Conservation (phyloP, 768 basidiomycete species). For the Obba rivulosa region DNA sequence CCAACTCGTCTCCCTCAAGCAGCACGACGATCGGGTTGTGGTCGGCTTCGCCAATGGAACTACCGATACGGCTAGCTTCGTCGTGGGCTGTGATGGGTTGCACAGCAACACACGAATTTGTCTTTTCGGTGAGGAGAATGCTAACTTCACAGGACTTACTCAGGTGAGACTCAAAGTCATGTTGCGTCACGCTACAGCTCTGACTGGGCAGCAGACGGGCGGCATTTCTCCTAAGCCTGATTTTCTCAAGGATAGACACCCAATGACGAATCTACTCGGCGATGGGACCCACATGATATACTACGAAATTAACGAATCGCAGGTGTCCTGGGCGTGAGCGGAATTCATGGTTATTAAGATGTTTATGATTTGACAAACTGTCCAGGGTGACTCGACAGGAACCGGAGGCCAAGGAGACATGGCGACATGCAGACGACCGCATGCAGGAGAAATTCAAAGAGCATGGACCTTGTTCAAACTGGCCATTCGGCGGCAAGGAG, state of each 20-base stretch:
- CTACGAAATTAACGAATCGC: constrained; percentile 27
- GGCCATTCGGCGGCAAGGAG: constrained; percentile 22
- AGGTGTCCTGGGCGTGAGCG: constrained; percentile 34
- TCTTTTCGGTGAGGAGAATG: constrained; percentile 32
- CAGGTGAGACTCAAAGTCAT: constrained; percentile 23
- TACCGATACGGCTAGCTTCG: constrained; percentile 31
- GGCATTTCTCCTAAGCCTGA: constrained; percentile 27
- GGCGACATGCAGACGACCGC: constrained; percentile 31
- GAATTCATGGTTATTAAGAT: not conserved
- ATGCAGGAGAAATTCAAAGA: constrained; percentile 19
- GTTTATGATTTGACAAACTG: not conserved
- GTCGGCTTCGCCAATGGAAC: constrained; percentile 32
- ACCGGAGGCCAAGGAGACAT: constrained; percentile 34
- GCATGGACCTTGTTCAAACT: constrained; percentile 13
- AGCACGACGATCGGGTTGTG: constrained; percentile 23
- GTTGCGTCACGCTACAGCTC: not conserved
- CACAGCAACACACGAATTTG: constrained; percentile 34
- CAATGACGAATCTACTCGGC: constrained; percentile 31
- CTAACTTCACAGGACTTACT: constrained; percentile 33
- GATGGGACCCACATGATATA: constrained; percentile 33
- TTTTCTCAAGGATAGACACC: constrained; percentile 8
- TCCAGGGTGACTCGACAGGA: constrained; percentile 32
- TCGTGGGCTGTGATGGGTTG: constrained; percentile 41
- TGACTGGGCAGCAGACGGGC: constrained; percentile 24
- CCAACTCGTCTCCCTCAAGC: constrained; percentile 27